Conservation (phyloP, 352 stramenopile species). For the Globisporangium alternatum region DNA sequence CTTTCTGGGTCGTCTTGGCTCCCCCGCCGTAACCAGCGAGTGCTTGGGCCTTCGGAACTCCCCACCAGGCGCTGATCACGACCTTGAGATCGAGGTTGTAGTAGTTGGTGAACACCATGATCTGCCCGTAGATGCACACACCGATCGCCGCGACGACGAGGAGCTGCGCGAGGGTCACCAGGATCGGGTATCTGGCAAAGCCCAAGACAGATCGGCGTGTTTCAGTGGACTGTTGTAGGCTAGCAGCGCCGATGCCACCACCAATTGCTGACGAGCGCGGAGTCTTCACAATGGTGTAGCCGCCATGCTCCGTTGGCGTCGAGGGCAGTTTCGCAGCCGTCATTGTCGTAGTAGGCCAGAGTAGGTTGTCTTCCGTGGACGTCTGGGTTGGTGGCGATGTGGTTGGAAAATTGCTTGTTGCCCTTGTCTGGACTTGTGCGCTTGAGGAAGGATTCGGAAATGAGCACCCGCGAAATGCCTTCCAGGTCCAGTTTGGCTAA, state of each 20-base stretch:
- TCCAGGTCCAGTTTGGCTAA: not conserved
- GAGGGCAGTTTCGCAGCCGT: not conserved
- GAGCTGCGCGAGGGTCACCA: constrained; percentile 10
- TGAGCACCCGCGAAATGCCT: not conserved
- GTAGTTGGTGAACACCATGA: constrained; percentile 16
- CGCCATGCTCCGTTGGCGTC: constrained; percentile 1
- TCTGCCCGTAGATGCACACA: constrained; percentile 13
- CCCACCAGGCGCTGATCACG: constrained; percentile 12
- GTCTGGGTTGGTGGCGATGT: not conserved
- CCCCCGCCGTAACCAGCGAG: not conserved
- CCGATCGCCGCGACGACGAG: constrained; percentile 9
- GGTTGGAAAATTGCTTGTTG: not conserved
- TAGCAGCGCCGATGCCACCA: not conserved
- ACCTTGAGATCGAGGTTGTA: constrained; percentile 14
- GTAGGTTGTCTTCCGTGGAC: not conserved
- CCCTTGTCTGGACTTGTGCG: not conserved
- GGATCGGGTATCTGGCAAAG: not conserved
- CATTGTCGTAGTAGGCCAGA: not conserved
- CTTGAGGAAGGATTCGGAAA: not conserved
- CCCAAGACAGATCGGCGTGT: not conserved
- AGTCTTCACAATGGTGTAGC: constrained; percentile 7
- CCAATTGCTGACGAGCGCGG: not conserved
- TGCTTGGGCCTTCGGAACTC: constrained; percentile 11
- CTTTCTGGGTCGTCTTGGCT: not conserved
- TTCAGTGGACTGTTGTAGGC: not conserved